A percentile compares a stretch with the other conserved stretches of the same genome.
These are phyloP conservation scores for Trifolium dubium DNA, from an alignment of 306 rosid species.

Conservation along the genomic window DNA sequence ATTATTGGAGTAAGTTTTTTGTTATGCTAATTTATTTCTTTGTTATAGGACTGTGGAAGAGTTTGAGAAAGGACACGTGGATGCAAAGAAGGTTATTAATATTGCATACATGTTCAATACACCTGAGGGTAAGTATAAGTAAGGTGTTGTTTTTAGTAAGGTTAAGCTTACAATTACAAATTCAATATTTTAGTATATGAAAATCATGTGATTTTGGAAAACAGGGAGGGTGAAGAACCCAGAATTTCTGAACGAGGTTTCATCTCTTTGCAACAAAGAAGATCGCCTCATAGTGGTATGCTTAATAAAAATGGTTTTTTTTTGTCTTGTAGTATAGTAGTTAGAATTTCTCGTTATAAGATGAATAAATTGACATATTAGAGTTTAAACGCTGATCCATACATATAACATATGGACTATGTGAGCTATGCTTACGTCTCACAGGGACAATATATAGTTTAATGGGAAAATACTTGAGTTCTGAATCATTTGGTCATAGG, in stretches of 20 bases:
- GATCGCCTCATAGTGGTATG: conserved; percentile 79
- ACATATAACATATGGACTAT: too few species aligned
- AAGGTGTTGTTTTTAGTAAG: too few species aligned
- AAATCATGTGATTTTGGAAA: conserved; percentile 21
- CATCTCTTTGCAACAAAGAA: conserved; percentile 60
- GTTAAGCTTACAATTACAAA: not conserved
- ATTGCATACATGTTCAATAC: conserved; percentile 75
- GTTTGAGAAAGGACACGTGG: conserved; percentile 73
- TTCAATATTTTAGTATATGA: conserved; percentile 13
- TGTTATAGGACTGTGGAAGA: conserved; percentile 83
- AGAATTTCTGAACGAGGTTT: conserved; percentile 64
- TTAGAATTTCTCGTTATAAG: too few species aligned
- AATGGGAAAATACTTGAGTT: too few species aligned
- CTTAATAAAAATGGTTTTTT: not conserved
- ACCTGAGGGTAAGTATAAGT: conserved; percentile 55
- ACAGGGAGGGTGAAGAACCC: conserved; percentile 79
- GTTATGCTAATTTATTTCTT: not conserved
- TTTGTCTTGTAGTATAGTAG: too few species aligned
- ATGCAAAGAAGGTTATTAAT: conserved; percentile 67
- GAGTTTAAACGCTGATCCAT: too few species aligned
- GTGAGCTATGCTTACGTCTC: too few species aligned
- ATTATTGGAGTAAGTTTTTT: too few species aligned
- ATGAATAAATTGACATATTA: too few species aligned
- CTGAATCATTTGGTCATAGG: too few species aligned
- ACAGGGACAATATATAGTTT: too few species aligned